Base-by-base conservation (phyloP, 805 yeast genomes). In the Myxozyma vanderwaltii region DNA sequence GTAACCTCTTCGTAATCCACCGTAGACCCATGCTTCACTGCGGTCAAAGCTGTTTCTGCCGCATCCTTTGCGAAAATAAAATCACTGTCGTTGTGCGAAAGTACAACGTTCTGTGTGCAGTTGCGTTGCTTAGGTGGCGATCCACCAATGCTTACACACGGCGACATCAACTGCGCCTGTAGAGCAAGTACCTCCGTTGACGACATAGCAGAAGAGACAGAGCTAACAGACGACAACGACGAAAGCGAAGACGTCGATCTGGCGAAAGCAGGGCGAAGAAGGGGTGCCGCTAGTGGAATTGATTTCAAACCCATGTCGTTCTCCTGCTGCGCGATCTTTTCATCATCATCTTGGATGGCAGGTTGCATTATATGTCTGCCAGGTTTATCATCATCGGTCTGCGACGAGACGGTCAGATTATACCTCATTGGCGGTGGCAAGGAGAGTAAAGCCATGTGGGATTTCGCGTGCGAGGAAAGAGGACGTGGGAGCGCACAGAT, bases 161-260 rank as follows among this genome's bases (percentile, higher is more conserved):
- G 51, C 40, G 40, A 47, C 40, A 35, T 31, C 15, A 19, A 8
- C 13, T n/a, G 23, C n/a, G 51, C 51, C 27, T 23, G 40, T n/a
- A 15, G 23, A 6, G 19, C 40, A 15, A 35, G 51, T 6, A 19
- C 26, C 12, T 47, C 51, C n/a, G 33, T 10, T 29, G 41, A 5
- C 41, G 41, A 38, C 6, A 43, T 27, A 17, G 36, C 10, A 27
- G 31, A 13, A 7, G 49, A 19, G 33, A 26, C 23, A 23, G 52
- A 36, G 33, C 52, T 48, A n/a, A 36, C 43, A 2, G 52, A 23
- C 21, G 52, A 48, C 8, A 48, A 21, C 15, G 52, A 31, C 13
- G 52, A 48, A 15, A 48, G 35, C 17, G 52, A 48, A 12, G 52
- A 48, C 8, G 44, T 36, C 44, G 52, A 48, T 23, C 52, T n/a